Evolutionary conservation across 2,329 filamentous ascomycete species (phyloP).

Genomic region (Pseudogymnoascus sp.): DNA sequence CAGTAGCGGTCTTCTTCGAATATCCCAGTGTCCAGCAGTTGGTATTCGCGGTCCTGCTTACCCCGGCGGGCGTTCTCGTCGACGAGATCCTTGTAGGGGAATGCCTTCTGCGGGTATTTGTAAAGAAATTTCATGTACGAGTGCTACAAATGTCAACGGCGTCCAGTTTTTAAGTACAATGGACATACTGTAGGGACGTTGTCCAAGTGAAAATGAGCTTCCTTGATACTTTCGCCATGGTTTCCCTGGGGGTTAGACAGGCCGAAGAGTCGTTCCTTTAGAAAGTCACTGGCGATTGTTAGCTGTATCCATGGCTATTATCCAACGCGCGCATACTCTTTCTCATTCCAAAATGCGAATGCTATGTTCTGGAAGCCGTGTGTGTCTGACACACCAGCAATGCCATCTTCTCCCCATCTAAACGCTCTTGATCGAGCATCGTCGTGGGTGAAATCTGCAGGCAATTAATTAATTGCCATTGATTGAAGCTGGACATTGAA

Average conservation of each 20-base stretch:
- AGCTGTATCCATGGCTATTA: constrained; percentile 27
- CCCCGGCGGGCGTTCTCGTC: constrained; percentile 73
- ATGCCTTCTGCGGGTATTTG: constrained; percentile 88
- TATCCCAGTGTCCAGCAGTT: constrained; percentile 78
- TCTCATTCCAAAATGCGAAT: constrained; percentile 96
- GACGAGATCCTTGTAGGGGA: constrained; percentile 84
- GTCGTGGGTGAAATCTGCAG: constrained; percentile 82
- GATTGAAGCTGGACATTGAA: constrained; percentile 24
- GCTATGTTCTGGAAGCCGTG: constrained; percentile 88
- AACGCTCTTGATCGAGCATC: constrained; percentile 83
- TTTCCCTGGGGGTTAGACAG: constrained; percentile 95
- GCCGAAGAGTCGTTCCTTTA: constrained; percentile 93
- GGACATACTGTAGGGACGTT: constrained; percentile 61
- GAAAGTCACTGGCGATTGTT: constrained; percentile 60
- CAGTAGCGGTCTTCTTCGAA: constrained; percentile 90
- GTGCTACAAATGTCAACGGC: constrained; percentile 48
- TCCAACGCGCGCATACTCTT: constrained; percentile 60
- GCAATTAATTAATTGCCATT: constrained; percentile 24
- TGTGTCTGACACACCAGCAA: constrained; percentile 88
- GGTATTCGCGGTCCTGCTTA: constrained; percentile 78
- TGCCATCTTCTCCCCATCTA: constrained; percentile 94
- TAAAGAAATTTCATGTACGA: constrained; percentile 99
- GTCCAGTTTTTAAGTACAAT: constrained; percentile 12
- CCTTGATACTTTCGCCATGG: constrained; percentile 94
- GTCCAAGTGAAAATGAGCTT: constrained; percentile 92